Evolutionary conservation across 768 basidiomycete species (phyloP), one percentile per base, ranked within the genome.

Genomic region (Naganishia onofrii): DNA sequence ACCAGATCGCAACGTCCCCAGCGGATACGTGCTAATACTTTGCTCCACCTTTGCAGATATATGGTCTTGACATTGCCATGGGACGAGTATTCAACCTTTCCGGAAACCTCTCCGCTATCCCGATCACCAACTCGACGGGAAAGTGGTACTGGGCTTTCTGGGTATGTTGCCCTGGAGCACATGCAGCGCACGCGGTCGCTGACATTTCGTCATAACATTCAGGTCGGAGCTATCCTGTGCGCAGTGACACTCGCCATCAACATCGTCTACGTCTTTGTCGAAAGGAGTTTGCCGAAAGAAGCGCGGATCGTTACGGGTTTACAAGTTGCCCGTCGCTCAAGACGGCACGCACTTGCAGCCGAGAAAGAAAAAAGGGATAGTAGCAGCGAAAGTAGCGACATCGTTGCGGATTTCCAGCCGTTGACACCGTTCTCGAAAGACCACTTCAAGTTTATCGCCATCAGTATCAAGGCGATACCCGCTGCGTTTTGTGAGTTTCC

Each of bases 141-240:
- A 77, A 72, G 71, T 81, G 75, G 74, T 76, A 75, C 6, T 81
- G 80, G 80, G 73, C 76, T 4, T 67, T 79, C n/a, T 81, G 80
- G 80, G 57, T 58, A 58, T 7, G 57, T 15, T 4, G 4, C 21
- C 7, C 26, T 58, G 2, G 21, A 36, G 15, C 42, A 17, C 12
- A 7, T 15, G 7, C 42, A 10, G 15, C 15, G 9, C 13, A 42
- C 42, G 15, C 42, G 15, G 6, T 12, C 15, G 8, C 42, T 42
- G 15, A 42, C 13, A 17, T 42, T 17, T 17, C 13, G 42, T 10
- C 15, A 15, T 15, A 17, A 17, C 42, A n/a, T n/a, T 15, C 48
- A 77, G 76, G 74, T 80, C 51, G 78, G 78, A 0, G 67, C 76
- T 3, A 78, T 79, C 57, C 55, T 74, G 13, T 75, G 74, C 42